Percentiles rank a stretch among this genome's conserved stretches.
Conservation (phyloP, 768 basidiomycete species). For the Mycena capillaripes region DNA sequence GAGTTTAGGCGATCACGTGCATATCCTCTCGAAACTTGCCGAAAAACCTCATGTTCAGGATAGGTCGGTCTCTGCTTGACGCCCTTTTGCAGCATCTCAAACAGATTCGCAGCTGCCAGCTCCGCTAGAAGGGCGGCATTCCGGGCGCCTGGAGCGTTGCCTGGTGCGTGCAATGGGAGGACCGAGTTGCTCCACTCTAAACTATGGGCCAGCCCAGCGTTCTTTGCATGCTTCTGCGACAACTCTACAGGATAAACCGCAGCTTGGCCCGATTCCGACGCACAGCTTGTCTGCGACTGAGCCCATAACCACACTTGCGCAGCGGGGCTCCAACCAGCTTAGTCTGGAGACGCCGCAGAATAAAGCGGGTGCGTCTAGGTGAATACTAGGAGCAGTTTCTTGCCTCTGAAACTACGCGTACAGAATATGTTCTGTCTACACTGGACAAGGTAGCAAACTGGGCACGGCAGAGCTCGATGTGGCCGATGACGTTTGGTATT, state of each 20-base stretch:
- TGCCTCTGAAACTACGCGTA: constrained; percentile 12
- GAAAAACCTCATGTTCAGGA: constrained; percentile 31
- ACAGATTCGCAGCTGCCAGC: constrained; percentile 41
- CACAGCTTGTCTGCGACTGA: constrained; percentile 62
- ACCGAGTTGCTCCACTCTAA: background rate
- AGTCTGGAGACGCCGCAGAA: constrained; percentile 92
- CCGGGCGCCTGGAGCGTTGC: constrained; percentile 50
- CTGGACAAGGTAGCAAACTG: constrained; percentile 98
- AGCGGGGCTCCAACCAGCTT: constrained; percentile 84
- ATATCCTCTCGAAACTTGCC: background rate
- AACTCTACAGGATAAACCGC: constrained; percentile 53
- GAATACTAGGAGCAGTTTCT: constrained; percentile 2
- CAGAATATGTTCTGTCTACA: constrained; percentile 97
- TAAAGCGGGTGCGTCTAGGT: constrained; percentile 76
- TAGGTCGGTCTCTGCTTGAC: constrained; percentile 23
- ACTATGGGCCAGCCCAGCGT: constrained; percentile 58
- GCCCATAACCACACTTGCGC: constrained; percentile 80
- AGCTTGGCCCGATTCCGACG: constrained; percentile 50
- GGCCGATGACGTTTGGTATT: constrained; percentile 97
- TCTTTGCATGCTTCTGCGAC: constrained; percentile 69
- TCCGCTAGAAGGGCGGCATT: constrained; percentile 61
- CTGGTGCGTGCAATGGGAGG: constrained; percentile 46
- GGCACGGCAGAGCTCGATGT: constrained; percentile 98
- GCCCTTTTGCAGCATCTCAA: background rate
- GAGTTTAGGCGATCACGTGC: constrained; percentile 7